Evolutionary conservation across 2,329 filamentous ascomycete species (phyloP), one percentile per base, ranked within the genome.

Genomic region (Epichloe coenophiala): DNA sequence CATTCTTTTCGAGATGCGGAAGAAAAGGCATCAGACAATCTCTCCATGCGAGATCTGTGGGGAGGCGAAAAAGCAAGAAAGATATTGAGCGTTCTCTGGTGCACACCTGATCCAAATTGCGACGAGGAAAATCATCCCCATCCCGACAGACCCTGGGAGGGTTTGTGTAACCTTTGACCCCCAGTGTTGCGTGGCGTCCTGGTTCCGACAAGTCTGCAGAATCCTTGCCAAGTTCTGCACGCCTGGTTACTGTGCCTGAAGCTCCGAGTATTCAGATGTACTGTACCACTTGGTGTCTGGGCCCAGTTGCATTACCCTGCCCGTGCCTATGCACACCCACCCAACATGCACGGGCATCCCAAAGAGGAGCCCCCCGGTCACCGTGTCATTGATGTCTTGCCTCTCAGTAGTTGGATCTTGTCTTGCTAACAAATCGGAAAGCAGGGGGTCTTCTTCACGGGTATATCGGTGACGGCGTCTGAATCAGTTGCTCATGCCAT

Each of bases 111-210:
- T 12, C 5, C 46, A n/a, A 42, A 9, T 17, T 36, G 38, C 17
- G 12, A 48, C 42, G 38, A 33, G 36, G 21, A 48, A 51, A 40
- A 48, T n/a, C 45, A 31, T 31, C 3, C 27, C 27, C 27, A 31
- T 31, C 27, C 27, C 9, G 27, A 31, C 27, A 48, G 42, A 45
- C 50, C 35, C 45, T 19, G 46, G 41, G 27, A 36, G 50, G 45
- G 27, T 45, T 48, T 45, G 57, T 56, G 56, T 56, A 56, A 58
- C 56, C 36, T 49, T 27, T 49, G n/a, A 8, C 33, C 55, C 54
- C 57, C 51, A 42, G 53, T 49, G 40, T 51, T 58, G 56, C 53
- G 52, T 60, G 57, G 58, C 59, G 55, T 59, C 40, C 47, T 57
- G 48, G 50, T 59, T 58, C 58, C 59, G 57, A 59, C 51, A 54